phyloP scores from a whole-genome alignment of 2,329 filamentous ascomycete species.

The Arthroderma uncinatum region DNA sequence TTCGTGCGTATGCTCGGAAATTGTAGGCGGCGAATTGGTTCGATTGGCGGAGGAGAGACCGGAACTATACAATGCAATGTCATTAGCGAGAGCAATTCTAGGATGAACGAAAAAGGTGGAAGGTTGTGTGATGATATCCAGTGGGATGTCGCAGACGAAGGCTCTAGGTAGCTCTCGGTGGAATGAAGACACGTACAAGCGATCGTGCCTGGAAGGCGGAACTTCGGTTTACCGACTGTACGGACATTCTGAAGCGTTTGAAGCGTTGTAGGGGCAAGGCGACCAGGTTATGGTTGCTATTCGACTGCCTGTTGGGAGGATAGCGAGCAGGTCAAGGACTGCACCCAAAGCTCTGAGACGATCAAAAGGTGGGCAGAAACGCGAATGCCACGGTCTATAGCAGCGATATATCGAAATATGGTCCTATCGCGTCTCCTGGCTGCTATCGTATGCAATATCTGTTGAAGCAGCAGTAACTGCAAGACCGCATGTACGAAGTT shows the following conservation, averaged over 20 bases:
- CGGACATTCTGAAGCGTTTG: conserved; percentile 30
- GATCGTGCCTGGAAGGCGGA: conserved; percentile 40
- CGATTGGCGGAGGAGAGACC: conserved; percentile 77
- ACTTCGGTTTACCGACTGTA: conserved; percentile 30
- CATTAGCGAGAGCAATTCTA: not conserved
- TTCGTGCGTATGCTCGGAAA: conserved; percentile 91
- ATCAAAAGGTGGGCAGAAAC: not conserved
- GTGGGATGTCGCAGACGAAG: not conserved
- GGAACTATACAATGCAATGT: conserved; percentile 52
- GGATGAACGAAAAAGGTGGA: too few relatives aligned
- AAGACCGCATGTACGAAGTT: conserved; percentile 11
- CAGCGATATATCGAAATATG: not conserved
- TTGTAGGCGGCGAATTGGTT: conserved; percentile 88
- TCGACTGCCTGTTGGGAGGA: not conserved
- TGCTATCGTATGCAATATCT: conserved; percentile 18
- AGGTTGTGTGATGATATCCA: not conserved
- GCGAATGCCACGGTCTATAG: too few relatives aligned
- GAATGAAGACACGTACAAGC: conserved; percentile 25
- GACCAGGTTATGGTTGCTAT: not conserved
- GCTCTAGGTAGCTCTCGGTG: not conserved
- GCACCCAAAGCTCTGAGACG: not conserved
- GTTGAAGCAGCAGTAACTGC: conserved; percentile 17
- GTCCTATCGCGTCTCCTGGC: not conserved
- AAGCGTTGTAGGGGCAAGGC: not conserved
- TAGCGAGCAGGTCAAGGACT: not conserved